Base-by-base conservation (phyloP, 768 basidiomycete genomes). In the Naganishia vaughanmartiniae region DNA sequence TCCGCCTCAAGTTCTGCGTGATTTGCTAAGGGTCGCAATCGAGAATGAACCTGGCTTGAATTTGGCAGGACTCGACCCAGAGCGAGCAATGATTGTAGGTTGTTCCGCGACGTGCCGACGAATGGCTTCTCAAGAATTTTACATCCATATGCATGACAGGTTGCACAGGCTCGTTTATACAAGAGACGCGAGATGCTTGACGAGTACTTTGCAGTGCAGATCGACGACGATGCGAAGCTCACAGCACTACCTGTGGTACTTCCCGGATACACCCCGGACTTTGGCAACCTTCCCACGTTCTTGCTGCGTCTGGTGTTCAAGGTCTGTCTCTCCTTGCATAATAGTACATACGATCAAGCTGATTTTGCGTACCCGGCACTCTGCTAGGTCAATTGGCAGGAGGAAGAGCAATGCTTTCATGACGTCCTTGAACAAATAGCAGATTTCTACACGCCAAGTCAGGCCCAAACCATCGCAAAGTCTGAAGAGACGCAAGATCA, bases 221-320 rank as follows among this genome's bases (percentile, higher is more conserved):
- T 99, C 73, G 66, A 73, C 28, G 83, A 85, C 0, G 82, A 85
- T 2, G 93, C 91, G 0, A 78, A 83, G 28, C 82, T 98, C n/a
- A 86, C 89, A 74, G 87, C 86, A 69, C 77, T 99, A 15, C 96
- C 96, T 0, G 83, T 93, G 56, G 83, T 99, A 14, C 84, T 97
- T 53, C 85, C 87, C 58, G 93, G 91, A 53, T 97, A 91, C 77
- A 90, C 90, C 7, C 96, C 96, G 0, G 91, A 94, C 77, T 84
- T 98, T 4, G 90, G 93, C 75, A 90, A 92, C 75, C 83, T 98
- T 10, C 96, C 96, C 0, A 84, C 87, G 68, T 91, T 97, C 72
- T 84, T 95, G 54, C 90, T 97, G 88, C 86, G 93, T 51, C 86
- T 96, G 7, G 94, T 92, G 0, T 91, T 93, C n/a, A 89, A 90